Conservation (phyloP, 2,329 filamentous ascomycete species). For the Venturia oleaginea region DNA sequence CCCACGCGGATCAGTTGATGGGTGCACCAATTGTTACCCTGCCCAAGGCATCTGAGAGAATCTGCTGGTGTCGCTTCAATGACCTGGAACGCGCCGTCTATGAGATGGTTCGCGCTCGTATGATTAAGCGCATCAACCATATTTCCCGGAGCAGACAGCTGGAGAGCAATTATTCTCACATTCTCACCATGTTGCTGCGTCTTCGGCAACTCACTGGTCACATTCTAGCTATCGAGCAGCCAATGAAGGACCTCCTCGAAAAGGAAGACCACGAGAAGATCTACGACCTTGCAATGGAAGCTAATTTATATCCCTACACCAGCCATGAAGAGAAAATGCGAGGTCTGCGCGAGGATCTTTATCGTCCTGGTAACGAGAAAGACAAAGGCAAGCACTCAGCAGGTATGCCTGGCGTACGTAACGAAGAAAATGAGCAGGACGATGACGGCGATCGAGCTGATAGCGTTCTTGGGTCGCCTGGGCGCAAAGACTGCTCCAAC, state of each 20-base stretch:
- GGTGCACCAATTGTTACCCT: slow-evolving; percentile 45
- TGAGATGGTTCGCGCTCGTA: slow-evolving; percentile 38
- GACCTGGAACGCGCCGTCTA: slow-evolving; percentile 45
- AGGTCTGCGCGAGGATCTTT: not conserved
- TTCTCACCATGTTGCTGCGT: slow-evolving; percentile 38
- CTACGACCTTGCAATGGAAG: slow-evolving; percentile 22
- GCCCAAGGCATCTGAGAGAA: slow-evolving; percentile 38
- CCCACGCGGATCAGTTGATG: slow-evolving; percentile 46
- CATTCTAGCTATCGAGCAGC: slow-evolving; percentile 37
- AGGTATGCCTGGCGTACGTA: not conserved
- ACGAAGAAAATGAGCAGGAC: not conserved
- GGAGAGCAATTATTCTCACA: slow-evolving; percentile 5
- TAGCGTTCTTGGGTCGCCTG: slow-evolving; percentile 11
- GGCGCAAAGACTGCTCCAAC: slow-evolving; percentile 14
- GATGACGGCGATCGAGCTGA: not conserved
- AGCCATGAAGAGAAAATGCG: not conserved
- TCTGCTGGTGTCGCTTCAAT: slow-evolving; percentile 41
- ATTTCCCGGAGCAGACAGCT: slow-evolving; percentile 17
- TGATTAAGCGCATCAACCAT: slow-evolving; percentile 34
- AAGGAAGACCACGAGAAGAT: slow-evolving; percentile 38
- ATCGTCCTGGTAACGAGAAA: not conserved
- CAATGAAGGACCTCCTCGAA: slow-evolving; percentile 37
- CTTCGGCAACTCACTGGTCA: slow-evolving; percentile 45
- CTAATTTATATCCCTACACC: slow-evolving; percentile 16
- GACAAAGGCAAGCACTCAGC: not conserved